Base-by-base conservation (phyloP, 1,139 yeast genomes). In the Geotrichum australiense region DNA sequence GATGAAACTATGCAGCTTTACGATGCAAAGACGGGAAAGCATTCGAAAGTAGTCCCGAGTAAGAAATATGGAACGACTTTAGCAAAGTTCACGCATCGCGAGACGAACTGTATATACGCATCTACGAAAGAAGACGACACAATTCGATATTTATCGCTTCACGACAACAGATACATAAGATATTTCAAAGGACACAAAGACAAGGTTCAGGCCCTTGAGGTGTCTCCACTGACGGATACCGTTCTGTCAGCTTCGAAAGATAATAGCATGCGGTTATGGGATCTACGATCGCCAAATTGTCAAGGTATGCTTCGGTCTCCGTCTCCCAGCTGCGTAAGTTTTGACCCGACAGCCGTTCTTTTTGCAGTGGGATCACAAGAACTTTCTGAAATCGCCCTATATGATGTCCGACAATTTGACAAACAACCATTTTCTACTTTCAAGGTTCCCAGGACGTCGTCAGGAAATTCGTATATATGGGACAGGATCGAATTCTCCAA, bases 31-130 rank as follows among this genome's bases (percentile, higher is more conserved):
- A 70, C 75, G 42, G 96, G 96, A 1, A 68, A 73, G 45, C 49
- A 43, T 21, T 45, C 39, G 19, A 55, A 57, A 42, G 78, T 86
- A 5, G 72, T 85, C 4, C 81, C 77, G 50, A 80, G 94, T 19
- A 91, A 86, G 62, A 91, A 91, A 57, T 91, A 91, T 54, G 98
- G 99, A 0, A 86, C 89, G 45, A 87, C 85, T 56, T 64, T 85
- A 32, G 96, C 96, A 2, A 70, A 78, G 37, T 91, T 91, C 60
- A 80, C 96, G 0, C 95, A 86, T 55, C 71, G 74, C 35, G 80
- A 78, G 33, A 71, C 77, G 44, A 78, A 81, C 51, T 80, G 93
- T 54, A 67, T 91, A 3, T 86, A 84, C 57, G 89, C 94, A 1
- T 82, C 96, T 3, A 85, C 97, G 0, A 74, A 78, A 56, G 77